Percentiles rank a stretch among this genome's conserved stretches.
phyloP scores from a whole-genome alignment of 2,329 filamentous ascomycete species.

The Neonectria hederae region DNA sequence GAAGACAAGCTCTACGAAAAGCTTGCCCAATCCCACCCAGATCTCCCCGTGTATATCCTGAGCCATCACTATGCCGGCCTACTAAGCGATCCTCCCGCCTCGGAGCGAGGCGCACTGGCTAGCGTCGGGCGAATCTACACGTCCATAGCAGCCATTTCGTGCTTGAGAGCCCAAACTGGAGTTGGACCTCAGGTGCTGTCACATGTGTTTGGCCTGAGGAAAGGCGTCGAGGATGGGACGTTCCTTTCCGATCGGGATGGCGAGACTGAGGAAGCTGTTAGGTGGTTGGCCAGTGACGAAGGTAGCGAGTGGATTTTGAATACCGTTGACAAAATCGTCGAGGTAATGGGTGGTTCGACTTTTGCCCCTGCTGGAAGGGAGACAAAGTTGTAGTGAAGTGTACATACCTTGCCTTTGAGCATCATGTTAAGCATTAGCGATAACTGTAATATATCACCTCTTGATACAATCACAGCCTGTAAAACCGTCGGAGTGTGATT shows the following conservation, averaged over 20 bases:
- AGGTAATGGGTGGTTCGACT: slow-evolving; percentile 55
- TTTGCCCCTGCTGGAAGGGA: slow-evolving; percentile 47
- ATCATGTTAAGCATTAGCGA: slow-evolving; percentile 3
- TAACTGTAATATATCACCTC: background rate
- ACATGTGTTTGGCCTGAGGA: slow-evolving; percentile 82
- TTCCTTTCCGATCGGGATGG: slow-evolving; percentile 50
- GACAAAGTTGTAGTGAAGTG: slow-evolving; percentile 31
- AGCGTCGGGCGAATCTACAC: slow-evolving; percentile 77
- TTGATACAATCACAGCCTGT: background rate
- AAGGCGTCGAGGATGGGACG: slow-evolving; percentile 75
- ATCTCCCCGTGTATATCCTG: slow-evolving; percentile 83
- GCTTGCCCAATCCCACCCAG: slow-evolving; percentile 80
- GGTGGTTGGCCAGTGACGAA: slow-evolving; percentile 56
- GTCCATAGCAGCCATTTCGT: slow-evolving; percentile 77
- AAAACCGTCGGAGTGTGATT: background rate
- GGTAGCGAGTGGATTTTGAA: slow-evolving; percentile 58
- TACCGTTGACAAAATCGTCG: slow-evolving; percentile 56
- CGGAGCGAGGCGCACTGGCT: slow-evolving; percentile 53
- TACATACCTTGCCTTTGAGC: background rate
- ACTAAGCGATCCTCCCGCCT: slow-evolving; percentile 71
- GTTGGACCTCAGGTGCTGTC: slow-evolving; percentile 84
- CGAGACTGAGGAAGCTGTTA: slow-evolving; percentile 47
- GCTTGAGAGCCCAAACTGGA: slow-evolving; percentile 80
- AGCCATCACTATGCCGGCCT: slow-evolving; percentile 77
- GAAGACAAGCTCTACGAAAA: slow-evolving; percentile 75